phyloP scores from a whole-genome alignment of 108 stramenopile genomes.

The Thalassiosira profunda region DNA sequence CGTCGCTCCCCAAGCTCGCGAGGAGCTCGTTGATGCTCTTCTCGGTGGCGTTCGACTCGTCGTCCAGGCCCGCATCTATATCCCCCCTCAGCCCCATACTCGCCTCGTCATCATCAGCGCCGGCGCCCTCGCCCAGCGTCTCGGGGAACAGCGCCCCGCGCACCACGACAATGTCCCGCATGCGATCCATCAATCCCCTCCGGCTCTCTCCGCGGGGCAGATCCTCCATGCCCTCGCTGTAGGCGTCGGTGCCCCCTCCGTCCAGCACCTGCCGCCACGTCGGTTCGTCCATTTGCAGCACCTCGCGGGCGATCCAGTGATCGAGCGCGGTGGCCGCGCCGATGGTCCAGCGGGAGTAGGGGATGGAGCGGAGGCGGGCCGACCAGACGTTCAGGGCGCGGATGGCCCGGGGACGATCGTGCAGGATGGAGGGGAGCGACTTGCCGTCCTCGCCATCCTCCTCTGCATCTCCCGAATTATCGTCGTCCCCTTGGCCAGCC shows the following conservation, averaged over 20 bases:
- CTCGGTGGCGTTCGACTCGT: slow-evolving; percentile 34
- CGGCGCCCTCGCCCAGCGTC: slow-evolving; percentile 41
- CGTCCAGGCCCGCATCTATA: slow-evolving; percentile 25
- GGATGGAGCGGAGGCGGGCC: slow-evolving; percentile 69
- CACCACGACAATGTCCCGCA: slow-evolving; percentile 64
- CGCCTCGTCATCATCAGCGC: slow-evolving; percentile 12
- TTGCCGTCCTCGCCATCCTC: slow-evolving; percentile 20
- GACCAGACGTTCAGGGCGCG: slow-evolving; percentile 82
- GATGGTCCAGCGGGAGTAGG: slow-evolving; percentile 83
- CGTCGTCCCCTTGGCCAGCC: neutral
- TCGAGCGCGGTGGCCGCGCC: slow-evolving; percentile 85
- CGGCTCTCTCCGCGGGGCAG: slow-evolving; percentile 21
- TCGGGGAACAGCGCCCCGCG: slow-evolving; percentile 86
- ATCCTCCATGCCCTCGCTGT: slow-evolving; percentile 43
- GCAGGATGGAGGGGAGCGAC: slow-evolving; percentile 51
- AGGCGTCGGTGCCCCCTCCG: slow-evolving; percentile 67
- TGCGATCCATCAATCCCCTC: slow-evolving; percentile 39
- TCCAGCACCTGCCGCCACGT: slow-evolving; percentile 76
- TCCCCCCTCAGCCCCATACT: slow-evolving; percentile 8
- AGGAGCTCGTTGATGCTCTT: slow-evolving; percentile 58
- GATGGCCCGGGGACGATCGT: slow-evolving; percentile 60
- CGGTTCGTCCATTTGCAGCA: slow-evolving; percentile 73
- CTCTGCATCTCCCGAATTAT: neutral
- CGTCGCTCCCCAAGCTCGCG: slow-evolving; percentile 60
- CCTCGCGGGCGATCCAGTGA: slow-evolving; percentile 88